A percentile compares a stretch with the other conserved stretches of the same genome.
Conservation (phyloP, 371 early-diverging fungal species). For the Haplosporangium sp. region DNA sequence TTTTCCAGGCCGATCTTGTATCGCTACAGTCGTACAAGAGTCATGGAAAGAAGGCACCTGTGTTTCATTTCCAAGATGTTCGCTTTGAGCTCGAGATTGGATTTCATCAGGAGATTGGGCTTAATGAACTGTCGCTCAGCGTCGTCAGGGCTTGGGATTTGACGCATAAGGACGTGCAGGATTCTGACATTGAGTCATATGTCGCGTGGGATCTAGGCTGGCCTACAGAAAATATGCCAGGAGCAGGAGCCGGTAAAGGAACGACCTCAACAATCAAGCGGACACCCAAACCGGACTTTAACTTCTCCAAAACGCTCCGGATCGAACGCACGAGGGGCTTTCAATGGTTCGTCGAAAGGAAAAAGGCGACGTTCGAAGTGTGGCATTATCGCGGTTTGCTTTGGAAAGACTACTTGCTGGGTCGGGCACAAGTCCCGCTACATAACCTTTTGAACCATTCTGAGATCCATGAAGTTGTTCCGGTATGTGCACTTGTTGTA, state of each 20-base stretch:
- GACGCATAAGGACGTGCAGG: slow-evolving; percentile 63
- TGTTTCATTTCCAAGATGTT: slow-evolving; percentile 72
- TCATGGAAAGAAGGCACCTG: slow-evolving; percentile 57
- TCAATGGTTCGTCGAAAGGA: slow-evolving; percentile 72
- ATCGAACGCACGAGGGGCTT: slow-evolving; percentile 75
- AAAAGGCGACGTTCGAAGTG: slow-evolving; percentile 76
- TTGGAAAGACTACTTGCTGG: slow-evolving; percentile 69
- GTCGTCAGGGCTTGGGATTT: slow-evolving; percentile 69
- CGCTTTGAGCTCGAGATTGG: slow-evolving; percentile 68
- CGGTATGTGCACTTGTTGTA: slow-evolving; percentile 61
- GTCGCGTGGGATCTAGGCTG: slow-evolving; percentile 81
- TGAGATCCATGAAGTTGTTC: slow-evolving; percentile 73
- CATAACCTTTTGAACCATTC: slow-evolving; percentile 69
- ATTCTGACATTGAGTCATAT: slow-evolving; percentile 69
- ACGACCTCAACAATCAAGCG: slow-evolving; percentile 66
- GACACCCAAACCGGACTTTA: slow-evolving; percentile 59
- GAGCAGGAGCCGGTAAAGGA: slow-evolving; percentile 70
- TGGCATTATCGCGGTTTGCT: slow-evolving; percentile 75
- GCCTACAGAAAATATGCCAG: slow-evolving; percentile 73
- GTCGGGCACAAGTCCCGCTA: slow-evolving; percentile 69
- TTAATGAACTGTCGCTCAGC: slow-evolving; percentile 74
- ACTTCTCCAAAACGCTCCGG: slow-evolving; percentile 63
- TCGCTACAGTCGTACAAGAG: slow-evolving; percentile 62
- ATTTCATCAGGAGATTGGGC: slow-evolving; percentile 64
- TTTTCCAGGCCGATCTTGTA: slow-evolving; percentile 67